phyloP scores from a whole-genome alignment of 2,329 filamentous ascomycete species.

The Aureobasidium sp. region DNA sequence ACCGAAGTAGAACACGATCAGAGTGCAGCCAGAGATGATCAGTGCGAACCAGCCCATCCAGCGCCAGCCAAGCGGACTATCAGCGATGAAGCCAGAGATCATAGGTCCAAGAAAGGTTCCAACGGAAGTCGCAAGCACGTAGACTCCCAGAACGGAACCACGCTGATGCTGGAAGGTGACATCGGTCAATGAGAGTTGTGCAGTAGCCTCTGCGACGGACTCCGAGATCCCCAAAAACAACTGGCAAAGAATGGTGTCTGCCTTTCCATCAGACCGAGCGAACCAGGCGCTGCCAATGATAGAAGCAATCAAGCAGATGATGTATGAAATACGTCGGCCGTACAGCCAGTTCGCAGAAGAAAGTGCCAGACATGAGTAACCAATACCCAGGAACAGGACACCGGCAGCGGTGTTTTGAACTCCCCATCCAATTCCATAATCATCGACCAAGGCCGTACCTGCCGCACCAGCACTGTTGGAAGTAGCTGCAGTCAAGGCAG shows the following conservation, averaged over 20 bases:
- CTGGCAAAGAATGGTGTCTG: conserved; percentile 47
- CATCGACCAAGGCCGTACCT: conserved; percentile 40
- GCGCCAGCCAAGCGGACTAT: conserved; percentile 41
- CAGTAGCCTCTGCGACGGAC: conserved; percentile 47
- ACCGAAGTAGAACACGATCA: conserved; percentile 43
- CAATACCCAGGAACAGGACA: conserved; percentile 47
- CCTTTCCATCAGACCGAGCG: conserved; percentile 33
- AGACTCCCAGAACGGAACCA: conserved; percentile 45
- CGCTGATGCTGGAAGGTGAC: conserved; percentile 51
- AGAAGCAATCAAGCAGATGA: conserved; percentile 42
- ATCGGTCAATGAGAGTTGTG: conserved; percentile 48
- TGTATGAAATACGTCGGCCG: conserved; percentile 46
- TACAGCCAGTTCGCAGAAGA: conserved; percentile 47
- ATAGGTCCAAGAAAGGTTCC: conserved; percentile 49
- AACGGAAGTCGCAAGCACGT: conserved; percentile 47
- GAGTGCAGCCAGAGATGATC: conserved; percentile 40
- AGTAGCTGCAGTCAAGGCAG: conserved; percentile 47
- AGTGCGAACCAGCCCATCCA: conserved; percentile 46
- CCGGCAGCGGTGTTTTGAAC: conserved; percentile 50
- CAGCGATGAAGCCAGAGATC: conserved; percentile 43
- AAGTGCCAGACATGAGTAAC: conserved; percentile 46
- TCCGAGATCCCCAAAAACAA: conserved; percentile 51
- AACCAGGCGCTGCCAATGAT: conserved; percentile 48
- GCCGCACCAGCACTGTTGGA: conserved; percentile 48
- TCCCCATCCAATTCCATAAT: conserved; percentile 43